Evolutionary conservation across 192 early-diverging fungal species (phyloP), one percentile per base, ranked within the genome.

Genomic region (Coemansia sp.): DNA sequence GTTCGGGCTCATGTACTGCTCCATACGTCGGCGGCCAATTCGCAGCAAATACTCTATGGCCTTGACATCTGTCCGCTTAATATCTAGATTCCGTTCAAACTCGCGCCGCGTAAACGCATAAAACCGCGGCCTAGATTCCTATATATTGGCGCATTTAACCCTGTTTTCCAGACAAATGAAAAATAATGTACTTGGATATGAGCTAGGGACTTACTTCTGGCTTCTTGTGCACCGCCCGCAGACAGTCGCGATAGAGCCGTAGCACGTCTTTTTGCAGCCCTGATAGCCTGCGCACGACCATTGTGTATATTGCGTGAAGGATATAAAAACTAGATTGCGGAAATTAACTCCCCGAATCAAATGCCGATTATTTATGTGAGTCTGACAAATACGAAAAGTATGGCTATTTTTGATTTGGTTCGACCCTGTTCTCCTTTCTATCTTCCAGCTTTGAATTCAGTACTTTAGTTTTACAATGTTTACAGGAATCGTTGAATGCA

Each of bases 401-500:
- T 55, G 53, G 53, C 32, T 35, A 24, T 12, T n/a, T 25, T 25
- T 25, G 14, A 10, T 27, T 25, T 24, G 24, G 23, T 15, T 25
- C 27, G 27, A 24, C 24, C 2, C 24, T 27, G 14, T 14, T 54
- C 27, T 54, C 4, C 27, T 54, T 52, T 19, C 19, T 52, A 21
- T 54, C 25, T 27, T 23, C 41, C 15, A 12, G 11, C 11, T 45
- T n/a, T 45, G 41, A 45, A 45, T 45, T 45, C 14, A 25, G 25
- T 27, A 54, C 52, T 23, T 15, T 54, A 24, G 21, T 11, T 14
- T 23, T 22, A 53, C 32, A 32, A 97, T 97, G 95, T 99, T 99
- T 72, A 99, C 97, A 0, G 97, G 97, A 55, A 95, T 99, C 50
- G 91, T 99, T 62, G 97, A 99, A 73, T 83, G 83, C 62, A 89